Base-by-base conservation (phyloP, 1,284 basidiomycete genomes). In the Lentinula novae-zelandiae region DNA sequence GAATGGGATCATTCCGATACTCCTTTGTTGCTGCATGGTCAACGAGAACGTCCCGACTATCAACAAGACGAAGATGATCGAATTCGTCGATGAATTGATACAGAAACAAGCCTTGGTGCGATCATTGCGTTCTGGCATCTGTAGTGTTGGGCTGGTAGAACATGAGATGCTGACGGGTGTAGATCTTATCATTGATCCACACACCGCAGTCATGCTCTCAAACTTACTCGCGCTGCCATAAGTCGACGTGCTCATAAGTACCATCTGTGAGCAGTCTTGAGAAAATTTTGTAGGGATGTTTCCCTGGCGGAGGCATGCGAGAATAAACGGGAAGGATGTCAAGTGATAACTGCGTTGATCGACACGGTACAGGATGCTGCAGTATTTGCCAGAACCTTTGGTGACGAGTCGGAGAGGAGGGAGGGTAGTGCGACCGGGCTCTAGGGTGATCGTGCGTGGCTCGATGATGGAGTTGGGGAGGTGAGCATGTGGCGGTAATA, bases 401-500 rank as follows among this genome's bases (percentile, higher is more conserved):
- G 87, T 0, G 81, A 89, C 65, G 67, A 76, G 38, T 68, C 67
- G 36, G 69, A 70, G 39, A 36, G 17, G 17, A 53, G 31, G 83
- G 66, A 64, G 59, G 17, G 78, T 77, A 12, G 67, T 67, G 48
- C 79, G 81, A 0, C 65, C 70, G 9, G 44, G 5, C 62, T 85
- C n/a, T 90, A 86, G 89, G 81, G 74, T 7, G 74, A 77, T 40
- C 76, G 87, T 40, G 71, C 66, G 20, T 91, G 89, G 89, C 68
- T 90, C 34, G 78, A 79, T 20, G 73, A 75, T 36, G 84, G 87
- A 27, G 73, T 75, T 51, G 85, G 90, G 71, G 86, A 82, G 60
- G 69, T 20, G 17, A 48, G 57, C 15, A 33, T 20, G 20, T 39
- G 22, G 52, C 59, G 27, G 46, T 13, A 53, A 48, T 50, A 17